A percentile compares a stretch with the other conserved stretches of the same genome.
Evolutionary conservation across 129 eudicot species (phyloP).

Genomic region (Mikania micrantha): DNA sequence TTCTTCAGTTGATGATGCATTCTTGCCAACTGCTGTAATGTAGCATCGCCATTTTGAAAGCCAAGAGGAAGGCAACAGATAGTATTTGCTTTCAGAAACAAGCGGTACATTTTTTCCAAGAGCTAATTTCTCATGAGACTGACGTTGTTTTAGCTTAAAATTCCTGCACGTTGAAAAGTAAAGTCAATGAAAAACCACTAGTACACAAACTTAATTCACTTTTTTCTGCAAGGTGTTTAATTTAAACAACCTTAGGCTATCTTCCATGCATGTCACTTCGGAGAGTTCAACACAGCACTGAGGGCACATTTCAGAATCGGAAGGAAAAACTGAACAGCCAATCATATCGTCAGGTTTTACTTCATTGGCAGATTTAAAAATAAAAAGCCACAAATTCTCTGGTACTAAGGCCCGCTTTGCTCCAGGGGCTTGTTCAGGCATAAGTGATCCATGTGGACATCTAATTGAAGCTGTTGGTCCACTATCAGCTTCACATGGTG

Average conservation of each 20-base stretch:
- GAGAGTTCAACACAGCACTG: slow-evolving; percentile 58
- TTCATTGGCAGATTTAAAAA: slow-evolving; percentile 51
- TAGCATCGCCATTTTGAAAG: slow-evolving; percentile 78
- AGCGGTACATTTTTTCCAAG: slow-evolving; percentile 55
- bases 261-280: slow-evolving; percentile 66
- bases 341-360: slow-evolving; percentile 69
- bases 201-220: not conserved
- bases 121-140: slow-evolving; percentile 87
- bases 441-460: slow-evolving; percentile 83
- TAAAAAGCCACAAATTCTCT: slow-evolving; percentile 74
- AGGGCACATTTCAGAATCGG: slow-evolving; percentile 59
- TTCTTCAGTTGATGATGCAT: slow-evolving; percentile 45
- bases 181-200: slow-evolving; percentile 15
- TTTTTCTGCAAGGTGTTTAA: not conserved
- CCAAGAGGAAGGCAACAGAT: slow-evolving; percentile 86
- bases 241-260: slow-evolving; percentile 51
- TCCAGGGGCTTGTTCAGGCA: slow-evolving; percentile 93
- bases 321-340: slow-evolving; percentile 65
- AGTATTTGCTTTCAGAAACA: slow-evolving; percentile 40
- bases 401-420: slow-evolving; percentile 86
- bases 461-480: slow-evolving; percentile 94
- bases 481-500: slow-evolving; percentile 88
- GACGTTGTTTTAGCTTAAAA: slow-evolving; percentile 73
- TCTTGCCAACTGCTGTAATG: slow-evolving; percentile 67
- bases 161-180: slow-evolving; percentile 47